These are phyloP conservation scores for Zygnema cylindricum DNA, from an alignment of 139 green algal genomes.

Conservation along the genomic window DNA sequence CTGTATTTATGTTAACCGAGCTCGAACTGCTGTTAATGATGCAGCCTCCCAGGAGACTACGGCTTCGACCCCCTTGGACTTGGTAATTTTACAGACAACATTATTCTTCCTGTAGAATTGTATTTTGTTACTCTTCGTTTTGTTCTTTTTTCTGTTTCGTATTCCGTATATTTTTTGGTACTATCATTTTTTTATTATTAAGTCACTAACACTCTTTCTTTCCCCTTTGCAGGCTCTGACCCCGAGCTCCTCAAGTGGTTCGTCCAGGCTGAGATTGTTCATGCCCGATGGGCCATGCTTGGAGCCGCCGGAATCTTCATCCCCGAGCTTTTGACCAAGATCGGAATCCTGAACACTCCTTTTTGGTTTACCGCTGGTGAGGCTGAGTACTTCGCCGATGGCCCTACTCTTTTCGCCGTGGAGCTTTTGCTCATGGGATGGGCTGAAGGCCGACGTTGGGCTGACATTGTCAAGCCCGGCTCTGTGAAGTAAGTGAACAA, in stretches of 20 bases:
- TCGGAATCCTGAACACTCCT: slow-evolving; percentile 45
- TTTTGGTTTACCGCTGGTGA: slow-evolving; percentile 59
- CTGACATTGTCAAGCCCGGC: slow-evolving; percentile 68
- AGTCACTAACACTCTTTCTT: slow-evolving; percentile 1
- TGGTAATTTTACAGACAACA: slow-evolving; percentile 63
- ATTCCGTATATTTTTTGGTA: neutral
- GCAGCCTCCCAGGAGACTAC: slow-evolving; percentile 65
- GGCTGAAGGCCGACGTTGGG: slow-evolving; percentile 68
- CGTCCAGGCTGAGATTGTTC: slow-evolving; percentile 67
- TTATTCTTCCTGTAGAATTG: too few species aligned
- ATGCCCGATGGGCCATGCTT: too few species aligned
- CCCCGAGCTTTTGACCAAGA: slow-evolving; percentile 58
- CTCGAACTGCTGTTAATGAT: neutral
- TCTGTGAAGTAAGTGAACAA: slow-evolving; percentile 61
- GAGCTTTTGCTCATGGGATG: slow-evolving; percentile 67
- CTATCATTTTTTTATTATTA: slow-evolving; percentile 4
- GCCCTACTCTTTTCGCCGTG: slow-evolving; percentile 56
- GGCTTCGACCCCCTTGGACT: slow-evolving; percentile 68
- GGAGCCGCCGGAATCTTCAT: slow-evolving; percentile 64
- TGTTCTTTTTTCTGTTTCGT: neutral
- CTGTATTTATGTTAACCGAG: slow-evolving; percentile 4
- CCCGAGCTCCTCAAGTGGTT: slow-evolving; percentile 65
- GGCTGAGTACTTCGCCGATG: slow-evolving; percentile 58
- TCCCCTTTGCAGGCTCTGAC: slow-evolving; percentile 39
- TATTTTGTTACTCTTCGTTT: neutral